Percentiles rank a stretch among this genome's conserved stretches.
phyloP scores from a whole-genome alignment of 2,329 filamentous ascomycete species.

The Hymenoscyphus occultus region DNA sequence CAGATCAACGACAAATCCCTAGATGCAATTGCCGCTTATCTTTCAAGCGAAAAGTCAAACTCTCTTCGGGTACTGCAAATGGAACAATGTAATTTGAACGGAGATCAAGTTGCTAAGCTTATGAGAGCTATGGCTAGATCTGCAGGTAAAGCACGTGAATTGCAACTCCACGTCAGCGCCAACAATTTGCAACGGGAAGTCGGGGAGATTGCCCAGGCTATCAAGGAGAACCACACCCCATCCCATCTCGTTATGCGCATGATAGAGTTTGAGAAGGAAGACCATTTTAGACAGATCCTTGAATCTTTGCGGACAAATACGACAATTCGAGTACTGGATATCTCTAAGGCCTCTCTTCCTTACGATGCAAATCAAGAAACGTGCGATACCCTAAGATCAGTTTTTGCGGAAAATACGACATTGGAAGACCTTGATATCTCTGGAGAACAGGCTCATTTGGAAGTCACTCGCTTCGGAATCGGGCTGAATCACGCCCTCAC shows the following conservation, averaged over 20 bases:
- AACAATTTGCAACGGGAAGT: constrained; percentile 50
- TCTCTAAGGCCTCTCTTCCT: constrained; percentile 67
- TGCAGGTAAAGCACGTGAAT: constrained; percentile 49
- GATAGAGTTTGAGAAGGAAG: constrained; percentile 53
- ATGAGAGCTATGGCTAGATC: constrained; percentile 59
- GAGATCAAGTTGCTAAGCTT: constrained; percentile 61
- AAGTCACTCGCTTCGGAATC: constrained; percentile 65
- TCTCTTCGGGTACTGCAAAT: constrained; percentile 60
- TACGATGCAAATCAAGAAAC: constrained; percentile 67
- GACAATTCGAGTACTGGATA: constrained; percentile 62
- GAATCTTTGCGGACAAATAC: constrained; percentile 60
- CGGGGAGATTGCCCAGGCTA: constrained; percentile 49
- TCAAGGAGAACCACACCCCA: constrained; percentile 52
- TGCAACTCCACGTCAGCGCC: constrained; percentile 64
- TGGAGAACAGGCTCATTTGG: constrained; percentile 68
- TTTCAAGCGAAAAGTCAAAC: constrained; percentile 58
- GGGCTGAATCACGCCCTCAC: constrained; percentile 64
- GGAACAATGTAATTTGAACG: constrained; percentile 64
- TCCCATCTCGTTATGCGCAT: constrained; percentile 63
- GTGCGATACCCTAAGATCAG: constrained; percentile 57
- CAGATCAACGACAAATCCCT: constrained; percentile 59
- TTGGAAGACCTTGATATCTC: constrained; percentile 67
- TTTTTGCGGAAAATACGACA: constrained; percentile 66
- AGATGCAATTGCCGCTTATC: constrained; percentile 62
- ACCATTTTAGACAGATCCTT: constrained; percentile 57